Conservation (phyloP, 371 early-diverging fungal species). For the Syncephalastrum contaminatum region DNA sequence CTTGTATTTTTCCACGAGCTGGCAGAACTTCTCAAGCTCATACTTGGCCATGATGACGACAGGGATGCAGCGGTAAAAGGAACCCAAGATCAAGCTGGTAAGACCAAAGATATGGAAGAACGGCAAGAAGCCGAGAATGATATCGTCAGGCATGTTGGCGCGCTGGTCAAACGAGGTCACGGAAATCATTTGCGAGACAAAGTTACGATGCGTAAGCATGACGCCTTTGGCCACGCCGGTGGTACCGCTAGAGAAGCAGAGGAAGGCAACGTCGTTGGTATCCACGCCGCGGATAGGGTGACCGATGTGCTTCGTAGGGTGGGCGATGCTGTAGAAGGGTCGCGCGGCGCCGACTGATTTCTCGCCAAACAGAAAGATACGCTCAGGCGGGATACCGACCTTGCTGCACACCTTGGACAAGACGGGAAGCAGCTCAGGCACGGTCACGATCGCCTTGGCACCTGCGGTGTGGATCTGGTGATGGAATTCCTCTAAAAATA, state of each 20-base stretch:
- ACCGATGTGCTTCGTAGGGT: conserved; percentile 6
- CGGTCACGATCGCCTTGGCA: conserved; percentile 55
- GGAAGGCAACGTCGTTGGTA: conserved; percentile 57
- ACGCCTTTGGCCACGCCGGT: conserved; percentile 65
- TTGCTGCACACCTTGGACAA: conserved; percentile 48
- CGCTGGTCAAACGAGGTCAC: conserved; percentile 16
- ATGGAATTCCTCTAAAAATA: conserved; percentile 58
- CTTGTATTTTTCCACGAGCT: conserved; percentile 55
- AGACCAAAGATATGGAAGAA: conserved; percentile 86
- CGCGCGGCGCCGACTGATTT: conserved; percentile 23
- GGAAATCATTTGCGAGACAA: conserved; percentile 28
- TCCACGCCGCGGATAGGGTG: conserved; percentile 14
- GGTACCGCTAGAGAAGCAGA: conserved; percentile 87
- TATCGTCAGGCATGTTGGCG: conserved; percentile 26
- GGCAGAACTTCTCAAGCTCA: conserved; percentile 57
- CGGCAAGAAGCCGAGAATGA: conserved; percentile 71
- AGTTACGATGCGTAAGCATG: conserved; percentile 39
- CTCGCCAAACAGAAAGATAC: conserved; percentile 58
- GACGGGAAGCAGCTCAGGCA: conserved; percentile 38
- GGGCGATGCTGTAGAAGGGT: conserved; percentile 8
- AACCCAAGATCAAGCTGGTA: conserved; percentile 26
- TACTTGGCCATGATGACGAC: conserved; percentile 67
- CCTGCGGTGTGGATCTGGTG: conserved; percentile 69
- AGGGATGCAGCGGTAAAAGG: conserved; percentile 33
- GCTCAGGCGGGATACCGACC: conserved; percentile 43